Evolutionary conservation across 768 basidiomycete species (phyloP).

Genomic region (Auricularia heimuer): DNA sequence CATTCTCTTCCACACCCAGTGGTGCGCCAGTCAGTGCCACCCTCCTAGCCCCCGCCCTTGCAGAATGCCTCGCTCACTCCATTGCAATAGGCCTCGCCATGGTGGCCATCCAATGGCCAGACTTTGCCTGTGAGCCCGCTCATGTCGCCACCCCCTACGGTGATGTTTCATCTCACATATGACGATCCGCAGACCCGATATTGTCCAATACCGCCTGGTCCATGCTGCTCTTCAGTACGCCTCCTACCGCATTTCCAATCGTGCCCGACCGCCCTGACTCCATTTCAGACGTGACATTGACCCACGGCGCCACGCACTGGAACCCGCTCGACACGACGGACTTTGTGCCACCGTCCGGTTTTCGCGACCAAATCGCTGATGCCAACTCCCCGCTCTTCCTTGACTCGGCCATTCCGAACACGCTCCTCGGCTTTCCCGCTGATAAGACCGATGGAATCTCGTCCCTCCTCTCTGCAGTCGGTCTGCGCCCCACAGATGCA

Average conservation of each 20-base stretch:
- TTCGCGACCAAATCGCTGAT: slow-evolving; percentile 64
- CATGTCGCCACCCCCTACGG: background rate
- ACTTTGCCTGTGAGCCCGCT: slow-evolving; percentile 68
- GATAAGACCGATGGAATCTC: slow-evolving; percentile 59
- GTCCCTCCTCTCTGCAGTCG: slow-evolving; percentile 77
- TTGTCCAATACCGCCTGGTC: slow-evolving; percentile 86
- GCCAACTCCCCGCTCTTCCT: slow-evolving; percentile 68
- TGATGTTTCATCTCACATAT: background rate
- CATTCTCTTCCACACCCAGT: slow-evolving; percentile 87
- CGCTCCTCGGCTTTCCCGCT: slow-evolving; percentile 59
- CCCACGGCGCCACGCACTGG: slow-evolving; percentile 48
- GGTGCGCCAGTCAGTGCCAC: slow-evolving; percentile 43
- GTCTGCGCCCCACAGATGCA: slow-evolving; percentile 71
- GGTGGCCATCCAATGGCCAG: slow-evolving; percentile 94
- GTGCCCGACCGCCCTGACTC: background rate
- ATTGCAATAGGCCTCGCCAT: slow-evolving; percentile 51
- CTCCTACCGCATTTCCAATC: background rate
- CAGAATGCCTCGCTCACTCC: slow-evolving; percentile 10
- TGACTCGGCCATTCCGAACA: slow-evolving; percentile 55
- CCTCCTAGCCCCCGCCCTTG: background rate
- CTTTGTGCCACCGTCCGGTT: slow-evolving; percentile 59
- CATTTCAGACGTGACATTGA: slow-evolving; percentile 61
- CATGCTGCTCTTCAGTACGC: slow-evolving; percentile 61
- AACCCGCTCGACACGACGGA: slow-evolving; percentile 48
- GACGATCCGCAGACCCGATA: slow-evolving; percentile 59